A percentile compares a stretch with the other conserved stretches of the same genome.
Conservation (phyloP, 345 rosid genomes). For the Eucalyptus urophylla region DNA sequence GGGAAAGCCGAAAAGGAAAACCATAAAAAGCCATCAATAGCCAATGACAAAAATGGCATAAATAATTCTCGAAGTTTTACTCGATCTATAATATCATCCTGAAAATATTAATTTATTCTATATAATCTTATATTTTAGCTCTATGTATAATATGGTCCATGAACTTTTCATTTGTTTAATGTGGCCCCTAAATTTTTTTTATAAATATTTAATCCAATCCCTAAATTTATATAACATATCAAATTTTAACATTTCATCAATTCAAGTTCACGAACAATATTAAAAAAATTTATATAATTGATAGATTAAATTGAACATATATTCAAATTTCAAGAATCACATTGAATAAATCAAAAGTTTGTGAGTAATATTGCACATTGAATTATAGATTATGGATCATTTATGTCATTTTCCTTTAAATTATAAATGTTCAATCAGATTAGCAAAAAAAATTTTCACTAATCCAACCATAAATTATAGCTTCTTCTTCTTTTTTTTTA, state of each 20-base stretch:
- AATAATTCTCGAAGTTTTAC: neutral
- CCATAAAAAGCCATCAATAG: neutral
- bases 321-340: rapidly evolving
- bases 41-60: neutral
- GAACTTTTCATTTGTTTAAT: too few species aligned
- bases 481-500: neutral
- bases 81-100: neutral
- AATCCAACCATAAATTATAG: neutral
- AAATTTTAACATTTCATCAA: too few species aligned
- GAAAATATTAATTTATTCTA: too few species aligned
- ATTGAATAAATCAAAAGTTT: too few species aligned
- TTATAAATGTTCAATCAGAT: neutral
- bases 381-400: neutral
- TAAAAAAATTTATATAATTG: too few species aligned
- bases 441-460: neutral
- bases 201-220: too few species aligned
- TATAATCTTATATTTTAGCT: too few species aligned
- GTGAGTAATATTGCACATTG: too few species aligned
- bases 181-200: rapidly evolving
- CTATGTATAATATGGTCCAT: too few species aligned
- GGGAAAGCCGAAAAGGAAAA: neutral
- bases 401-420: neutral
- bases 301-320: rapidly evolving
- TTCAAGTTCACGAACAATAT: too few species aligned
- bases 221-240: too few species aligned